Conservation (phyloP, 805 yeast genomes). For the Phaffomyces opuntiae region DNA sequence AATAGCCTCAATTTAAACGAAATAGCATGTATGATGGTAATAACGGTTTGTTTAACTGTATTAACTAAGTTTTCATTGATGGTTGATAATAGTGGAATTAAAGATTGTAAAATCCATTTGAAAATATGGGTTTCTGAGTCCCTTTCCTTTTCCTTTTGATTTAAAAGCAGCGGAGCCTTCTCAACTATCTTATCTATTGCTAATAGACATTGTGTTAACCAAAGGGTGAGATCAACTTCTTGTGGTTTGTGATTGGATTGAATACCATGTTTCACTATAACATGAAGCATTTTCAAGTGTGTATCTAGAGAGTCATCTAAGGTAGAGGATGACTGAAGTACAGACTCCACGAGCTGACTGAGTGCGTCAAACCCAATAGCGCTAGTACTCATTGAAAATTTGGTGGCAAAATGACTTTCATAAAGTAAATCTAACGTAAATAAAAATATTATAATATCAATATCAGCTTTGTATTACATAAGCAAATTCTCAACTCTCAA, state of each 20-base stretch:
- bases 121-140: conserved; percentile 7
- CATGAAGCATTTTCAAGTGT: conserved; percentile 13
- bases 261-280: conserved; percentile 20
- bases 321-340: neutral
- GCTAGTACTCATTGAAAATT: neutral
- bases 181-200: conserved; percentile 20
- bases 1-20: conserved; percentile 16
- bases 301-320: conserved; percentile 16
- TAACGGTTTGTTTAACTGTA: conserved; percentile 15
- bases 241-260: conserved; percentile 5
- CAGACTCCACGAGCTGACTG: conserved; percentile 8
- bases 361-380: conserved; percentile 11
- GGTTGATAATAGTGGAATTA: conserved; percentile 13
- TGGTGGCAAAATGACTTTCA: neutral
- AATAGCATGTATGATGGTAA: conserved; percentile 16
- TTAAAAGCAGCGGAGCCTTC: conserved; percentile 15
- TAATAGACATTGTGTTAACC: conserved; percentile 15
- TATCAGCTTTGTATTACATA: too few species aligned
- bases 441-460: neutral
- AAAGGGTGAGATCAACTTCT: conserved; percentile 4
- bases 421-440: neutral
- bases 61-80: conserved; percentile 10
- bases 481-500: too few species aligned
- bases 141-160: conserved; percentile 6
- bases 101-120: conserved; percentile 17